phyloP scores from a whole-genome alignment of 768 basidiomycete genomes.

The Serendipita vermifera region DNA sequence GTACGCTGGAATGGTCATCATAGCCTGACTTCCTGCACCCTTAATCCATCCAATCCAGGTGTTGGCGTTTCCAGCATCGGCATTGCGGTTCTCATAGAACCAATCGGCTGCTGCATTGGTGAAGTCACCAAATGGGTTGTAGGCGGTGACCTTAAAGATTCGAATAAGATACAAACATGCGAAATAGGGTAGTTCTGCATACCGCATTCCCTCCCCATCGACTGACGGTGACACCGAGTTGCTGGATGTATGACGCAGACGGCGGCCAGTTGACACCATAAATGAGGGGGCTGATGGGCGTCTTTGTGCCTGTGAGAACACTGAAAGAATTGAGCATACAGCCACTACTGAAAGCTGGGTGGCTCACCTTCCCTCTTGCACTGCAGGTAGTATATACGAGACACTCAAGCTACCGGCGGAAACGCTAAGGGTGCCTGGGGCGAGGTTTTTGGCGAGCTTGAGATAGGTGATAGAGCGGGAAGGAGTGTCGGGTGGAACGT shows the following conservation, averaged over 20 bases:
- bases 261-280: conserved; percentile 47
- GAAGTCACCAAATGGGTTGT: conserved; percentile 39
- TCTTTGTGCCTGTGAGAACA: background rate
- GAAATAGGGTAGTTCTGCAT: background rate
- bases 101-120: conserved; percentile 44
- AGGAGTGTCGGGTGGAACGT: conserved; percentile 34
- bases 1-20: conserved; percentile 40
- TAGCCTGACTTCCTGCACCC: conserved; percentile 31
- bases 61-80: conserved; percentile 30
- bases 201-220: conserved; percentile 35
- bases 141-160: conserved; percentile 44
- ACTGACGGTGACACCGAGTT: conserved; percentile 36
- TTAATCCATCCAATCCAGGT: conserved; percentile 38
- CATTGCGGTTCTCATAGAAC: conserved; percentile 44
- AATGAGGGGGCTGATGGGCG: conserved; percentile 33
- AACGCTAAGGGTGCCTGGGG: conserved; percentile 31
- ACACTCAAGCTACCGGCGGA: conserved; percentile 31
- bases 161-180: background rate
- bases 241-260: conserved; percentile 31
- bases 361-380: conserved; percentile 33
- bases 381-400: conserved; percentile 31
- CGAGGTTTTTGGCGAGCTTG: conserved; percentile 28
- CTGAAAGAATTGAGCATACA: too few relatives aligned
- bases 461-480: conserved; percentile 38
- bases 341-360: too few relatives aligned